Evolutionary conservation across 805 yeast genomes (phyloP).

Genomic region (Metschnikowia lochheadii): DNA sequence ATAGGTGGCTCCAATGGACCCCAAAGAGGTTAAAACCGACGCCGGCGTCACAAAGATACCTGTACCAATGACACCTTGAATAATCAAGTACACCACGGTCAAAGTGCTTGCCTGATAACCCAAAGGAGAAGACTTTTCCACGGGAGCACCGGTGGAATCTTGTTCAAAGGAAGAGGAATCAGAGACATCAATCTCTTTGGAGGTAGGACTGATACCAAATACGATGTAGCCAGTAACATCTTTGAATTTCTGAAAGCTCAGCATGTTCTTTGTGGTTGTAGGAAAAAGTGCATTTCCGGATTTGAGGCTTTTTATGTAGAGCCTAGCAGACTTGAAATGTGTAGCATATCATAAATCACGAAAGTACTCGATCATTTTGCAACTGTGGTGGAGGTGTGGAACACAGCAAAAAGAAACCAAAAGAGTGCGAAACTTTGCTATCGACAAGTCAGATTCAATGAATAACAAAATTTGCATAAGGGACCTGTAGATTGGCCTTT

Average conservation of each 20-base stretch:
- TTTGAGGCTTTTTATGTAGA: neutral
- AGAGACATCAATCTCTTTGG: neutral
- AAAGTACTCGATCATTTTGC: neutral
- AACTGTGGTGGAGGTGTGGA: conserved; percentile 6
- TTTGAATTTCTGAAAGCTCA: conserved; percentile 7
- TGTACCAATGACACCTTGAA: conserved; percentile 71
- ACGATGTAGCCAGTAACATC: conserved; percentile 8
- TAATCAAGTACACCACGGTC: conserved; percentile 59
- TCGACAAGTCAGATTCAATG: neutral
- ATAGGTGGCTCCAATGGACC: conserved; percentile 42
- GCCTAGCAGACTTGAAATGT: neutral
- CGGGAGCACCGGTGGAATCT: conserved; percentile 36
- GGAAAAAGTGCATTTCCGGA: neutral
- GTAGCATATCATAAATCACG: neutral
- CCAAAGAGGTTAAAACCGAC: conserved; percentile 45
- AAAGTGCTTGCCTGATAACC: conserved; percentile 34
- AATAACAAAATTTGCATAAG: neutral
- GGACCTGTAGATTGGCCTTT: neutral
- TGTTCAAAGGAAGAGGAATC: conserved; percentile 12
- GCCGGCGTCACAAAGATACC: conserved; percentile 74
- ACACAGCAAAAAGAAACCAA: neutral
- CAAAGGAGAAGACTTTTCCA: conserved; percentile 35
- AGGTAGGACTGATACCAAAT: conserved; percentile 11
- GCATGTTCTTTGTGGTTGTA: neutral
- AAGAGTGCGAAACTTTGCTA: neutral